These are phyloP conservation scores for Volvox africanus DNA, from an alignment of 139 green algal species.

Conservation along the genomic window DNA sequence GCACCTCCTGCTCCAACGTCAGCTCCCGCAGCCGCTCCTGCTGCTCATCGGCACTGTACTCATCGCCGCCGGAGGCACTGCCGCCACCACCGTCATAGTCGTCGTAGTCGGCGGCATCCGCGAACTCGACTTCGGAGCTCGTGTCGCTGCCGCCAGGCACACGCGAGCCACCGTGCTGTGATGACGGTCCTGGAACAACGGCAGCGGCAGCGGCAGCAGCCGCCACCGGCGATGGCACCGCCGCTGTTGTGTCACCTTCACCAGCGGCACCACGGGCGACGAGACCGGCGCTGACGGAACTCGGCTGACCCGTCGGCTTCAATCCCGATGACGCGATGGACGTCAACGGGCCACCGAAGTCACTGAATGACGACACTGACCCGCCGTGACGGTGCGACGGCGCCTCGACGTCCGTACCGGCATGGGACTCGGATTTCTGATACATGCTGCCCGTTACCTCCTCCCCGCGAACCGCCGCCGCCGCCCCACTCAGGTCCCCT, in stretches of 20 bases:
- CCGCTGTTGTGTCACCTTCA: no score
- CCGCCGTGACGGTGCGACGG: neutral
- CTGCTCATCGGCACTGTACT: neutral
- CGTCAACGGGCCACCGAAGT: neutral
- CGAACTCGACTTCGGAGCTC: neutral
- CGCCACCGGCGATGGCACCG: neutral
- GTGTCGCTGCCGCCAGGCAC: neutral
- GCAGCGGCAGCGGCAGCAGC: neutral
- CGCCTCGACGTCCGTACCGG: slow-evolving; percentile 4
- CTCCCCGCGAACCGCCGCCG: neutral
- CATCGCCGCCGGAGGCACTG: neutral
- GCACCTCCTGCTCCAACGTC: slow-evolving; percentile 74
- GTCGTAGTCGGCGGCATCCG: slow-evolving; percentile 4
- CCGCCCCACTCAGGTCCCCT: neutral
- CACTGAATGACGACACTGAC: slow-evolving; percentile 1
- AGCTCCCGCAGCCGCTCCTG: slow-evolving; percentile 37
- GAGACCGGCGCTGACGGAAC: neutral
- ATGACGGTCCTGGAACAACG: neutral
- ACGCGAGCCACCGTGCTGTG: neutral
- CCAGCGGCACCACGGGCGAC: neutral
- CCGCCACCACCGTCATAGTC: neutral
- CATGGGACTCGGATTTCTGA: slow-evolving; percentile 37
- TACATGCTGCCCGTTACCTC: slow-evolving; percentile 18
- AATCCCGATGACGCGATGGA: neutral
- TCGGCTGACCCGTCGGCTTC: neutral